phyloP scores from a whole-genome alignment of 345 rosid genomes.

The Eucalyptus rudis region DNA sequence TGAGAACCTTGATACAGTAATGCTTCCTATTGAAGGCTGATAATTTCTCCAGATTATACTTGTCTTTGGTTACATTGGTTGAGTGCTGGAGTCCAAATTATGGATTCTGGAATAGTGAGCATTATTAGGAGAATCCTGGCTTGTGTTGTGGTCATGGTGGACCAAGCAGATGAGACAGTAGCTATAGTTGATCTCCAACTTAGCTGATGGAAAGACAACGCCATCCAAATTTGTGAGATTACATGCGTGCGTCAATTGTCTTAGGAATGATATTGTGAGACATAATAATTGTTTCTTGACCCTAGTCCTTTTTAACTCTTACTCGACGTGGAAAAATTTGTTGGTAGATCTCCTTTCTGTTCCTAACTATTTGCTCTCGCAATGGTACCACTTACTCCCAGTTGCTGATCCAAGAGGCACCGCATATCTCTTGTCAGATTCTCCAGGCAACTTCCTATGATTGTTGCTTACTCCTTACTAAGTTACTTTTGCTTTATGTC shows the following conservation, averaged over 20 bases:
- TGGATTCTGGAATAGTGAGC: neutral
- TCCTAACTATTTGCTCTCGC: neutral
- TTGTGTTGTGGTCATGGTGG: neutral
- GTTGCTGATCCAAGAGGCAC: neutral
- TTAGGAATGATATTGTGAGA: neutral
- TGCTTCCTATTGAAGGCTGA: neutral
- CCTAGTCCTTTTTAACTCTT: neutral
- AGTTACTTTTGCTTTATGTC: neutral
- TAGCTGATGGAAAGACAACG: neutral
- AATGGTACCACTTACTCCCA: neutral
- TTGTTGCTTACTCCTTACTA: neutral
- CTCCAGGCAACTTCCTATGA: neutral
- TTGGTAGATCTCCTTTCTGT: neutral
- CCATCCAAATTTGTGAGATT: neutral
- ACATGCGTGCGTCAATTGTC: neutral
- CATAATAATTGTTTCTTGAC: neutral
- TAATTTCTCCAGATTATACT: neutral
- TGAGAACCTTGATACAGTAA: neutral
- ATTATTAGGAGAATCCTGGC: neutral
- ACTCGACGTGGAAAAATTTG: neutral
- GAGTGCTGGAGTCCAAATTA: neutral
- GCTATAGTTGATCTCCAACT: neutral
- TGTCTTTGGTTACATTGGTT: neutral
- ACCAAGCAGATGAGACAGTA: neutral
- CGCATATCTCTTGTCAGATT: neutral